Base-by-base conservation (phyloP, 352 stramenopile genomes). In the Phytophthora vignae region DNA sequence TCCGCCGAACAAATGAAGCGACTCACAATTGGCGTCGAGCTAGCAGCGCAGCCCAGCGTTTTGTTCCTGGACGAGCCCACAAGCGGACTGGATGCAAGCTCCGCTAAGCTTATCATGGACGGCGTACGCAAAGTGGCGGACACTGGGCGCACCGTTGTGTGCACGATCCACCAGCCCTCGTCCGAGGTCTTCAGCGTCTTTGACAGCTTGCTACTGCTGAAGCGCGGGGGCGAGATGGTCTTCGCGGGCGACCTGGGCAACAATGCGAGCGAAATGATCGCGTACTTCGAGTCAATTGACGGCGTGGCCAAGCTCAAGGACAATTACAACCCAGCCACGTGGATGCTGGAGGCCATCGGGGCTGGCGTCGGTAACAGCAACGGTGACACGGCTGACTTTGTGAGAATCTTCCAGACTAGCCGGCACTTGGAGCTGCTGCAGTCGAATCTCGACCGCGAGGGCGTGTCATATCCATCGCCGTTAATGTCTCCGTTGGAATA, bases 41-140 rank as follows among this genome's bases (percentile, higher is more conserved):
- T 75, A 22, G 68, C 68, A 49, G 68, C 68, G 3, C 68, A 75
- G 11, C 61, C 68, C 17, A 75, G 68, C 42, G 55, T 75, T 3
- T 52, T 75, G 49, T 75, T 75, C 50, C 17, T 75, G 25, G 68
- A 98, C 64, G 91, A 98, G 55, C 92, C 92, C 15, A 98, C 88
- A 48, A 92, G 78, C 52, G 93, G 31, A 12, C 31, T 98, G 6
- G 94, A 98, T 67, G 86, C 84, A 17, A 92, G 84, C 31, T 88
- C 80, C 1, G 95, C 95, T n/a, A 90, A 97, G 55, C 78, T 95
- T 48, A 74, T 98, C 21, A 93, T 98, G 68, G 79, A 90, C 17
- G 83, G 95, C 6, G 79, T 98, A 10, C 90, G 93, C 55, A 95
- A 96, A 65, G 83, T 98, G 44, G 91, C 92, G 3, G 54, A 77